Percentiles rank a stretch among this genome's conserved stretches.
Evolutionary conservation across 495 filamentous ascomycete genomes (phyloP).

Genomic region (Sordaria brevicollis): DNA sequence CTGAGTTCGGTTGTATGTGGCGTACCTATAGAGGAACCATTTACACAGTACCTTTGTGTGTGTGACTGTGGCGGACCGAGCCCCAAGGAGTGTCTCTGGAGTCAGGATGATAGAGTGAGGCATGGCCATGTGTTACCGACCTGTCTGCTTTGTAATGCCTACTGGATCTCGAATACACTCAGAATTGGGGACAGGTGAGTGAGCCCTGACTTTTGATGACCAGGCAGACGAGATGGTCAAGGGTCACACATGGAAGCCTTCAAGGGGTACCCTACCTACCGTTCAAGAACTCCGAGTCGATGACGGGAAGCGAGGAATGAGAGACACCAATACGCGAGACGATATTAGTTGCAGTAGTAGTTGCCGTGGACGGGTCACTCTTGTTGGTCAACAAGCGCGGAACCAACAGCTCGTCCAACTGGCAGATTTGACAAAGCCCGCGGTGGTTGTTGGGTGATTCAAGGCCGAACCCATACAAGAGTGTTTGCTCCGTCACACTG

Average conservation of each 20-base stretch:
- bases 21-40: too few relatives aligned
- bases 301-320: neutral
- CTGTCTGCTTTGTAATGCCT: neutral
- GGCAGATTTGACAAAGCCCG: neutral
- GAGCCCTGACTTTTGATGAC: too few relatives aligned
- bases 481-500: neutral
- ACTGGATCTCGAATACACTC: neutral
- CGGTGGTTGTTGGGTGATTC: neutral
- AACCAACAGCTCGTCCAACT: neutral
- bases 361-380: neutral
- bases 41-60: neutral
- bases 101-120: neutral
- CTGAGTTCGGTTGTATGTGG: neutral
- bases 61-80: neutral
- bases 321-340: neutral
- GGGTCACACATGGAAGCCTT: neutral
- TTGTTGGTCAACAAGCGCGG: neutral
- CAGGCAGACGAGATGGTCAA: neutral
- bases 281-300: neutral
- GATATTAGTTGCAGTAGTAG: neutral
- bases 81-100: neutral
- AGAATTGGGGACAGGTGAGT: neutral
- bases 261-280: neutral
- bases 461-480: neutral
- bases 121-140: neutral